These are phyloP conservation scores for Davidsoniella virescens DNA, from an alignment of 2,329 filamentous ascomycete genomes.

Conservation along the genomic window DNA sequence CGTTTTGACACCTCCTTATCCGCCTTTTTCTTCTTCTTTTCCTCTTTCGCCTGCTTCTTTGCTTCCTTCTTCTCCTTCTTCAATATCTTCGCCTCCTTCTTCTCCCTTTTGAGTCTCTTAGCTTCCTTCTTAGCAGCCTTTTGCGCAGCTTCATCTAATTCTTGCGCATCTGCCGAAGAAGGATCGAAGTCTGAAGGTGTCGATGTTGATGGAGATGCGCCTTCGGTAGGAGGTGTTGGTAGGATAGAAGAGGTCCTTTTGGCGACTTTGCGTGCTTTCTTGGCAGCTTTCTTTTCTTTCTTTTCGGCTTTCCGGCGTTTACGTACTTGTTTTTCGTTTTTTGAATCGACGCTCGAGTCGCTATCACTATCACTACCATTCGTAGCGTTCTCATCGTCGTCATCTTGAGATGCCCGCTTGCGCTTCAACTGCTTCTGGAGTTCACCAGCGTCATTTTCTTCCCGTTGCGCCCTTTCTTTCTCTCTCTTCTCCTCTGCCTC, in stretches of 20 bases:
- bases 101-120: conserved; percentile 9
- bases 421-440: conserved; percentile 1
- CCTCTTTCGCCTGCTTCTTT: conserved; percentile 8
- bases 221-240: background rate
- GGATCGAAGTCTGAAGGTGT: background rate
- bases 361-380: background rate
- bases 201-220: background rate
- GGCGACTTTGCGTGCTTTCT: conserved; percentile 7
- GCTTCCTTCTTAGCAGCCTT: conserved; percentile 10
- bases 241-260: background rate
- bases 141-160: background rate
- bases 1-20: background rate
- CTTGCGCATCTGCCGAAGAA: background rate
- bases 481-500: background rate
- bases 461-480: background rate
- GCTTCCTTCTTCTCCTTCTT: conserved; percentile 6
- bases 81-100: conserved; percentile 3
- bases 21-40: conserved; percentile 1
- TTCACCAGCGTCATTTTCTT: background rate
- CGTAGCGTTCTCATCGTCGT: background rate
- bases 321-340: conserved; percentile 1
- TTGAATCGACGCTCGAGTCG: background rate
- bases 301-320: conserved; percentile 7
- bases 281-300: conserved; percentile 8
- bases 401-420: background rate